A percentile compares a stretch with the other conserved stretches of the same genome.
These are phyloP conservation scores for Tolypocladium ovalisporum DNA, from an alignment of 2,329 filamentous ascomycete species.

Conservation along the genomic window DNA sequence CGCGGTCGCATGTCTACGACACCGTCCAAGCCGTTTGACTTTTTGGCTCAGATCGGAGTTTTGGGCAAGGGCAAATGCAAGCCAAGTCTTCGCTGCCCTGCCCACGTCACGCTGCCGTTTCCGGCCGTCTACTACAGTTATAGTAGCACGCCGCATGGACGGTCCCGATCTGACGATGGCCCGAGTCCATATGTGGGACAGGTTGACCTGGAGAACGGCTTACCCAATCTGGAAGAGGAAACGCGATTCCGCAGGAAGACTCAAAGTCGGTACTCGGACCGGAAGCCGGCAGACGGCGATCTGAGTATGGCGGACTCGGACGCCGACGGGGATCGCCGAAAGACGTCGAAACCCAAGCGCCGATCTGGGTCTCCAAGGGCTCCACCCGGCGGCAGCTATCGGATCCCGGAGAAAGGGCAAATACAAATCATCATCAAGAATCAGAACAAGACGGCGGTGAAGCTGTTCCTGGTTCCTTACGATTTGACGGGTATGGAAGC, in stretches of 20 bases:
- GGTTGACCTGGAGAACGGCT: conserved; percentile 77
- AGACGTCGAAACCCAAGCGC: conserved; percentile 33
- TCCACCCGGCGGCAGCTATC: conserved; percentile 80
- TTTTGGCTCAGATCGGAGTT: conserved; percentile 90
- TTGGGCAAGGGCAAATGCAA: conserved; percentile 85
- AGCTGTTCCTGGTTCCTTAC: conserved; percentile 89
- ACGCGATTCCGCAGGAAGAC: conserved; percentile 36
- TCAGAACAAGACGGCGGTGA: conserved; percentile 95
- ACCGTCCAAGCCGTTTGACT: conserved; percentile 84
- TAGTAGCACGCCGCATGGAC: conserved; percentile 52
- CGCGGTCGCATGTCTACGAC: conserved; percentile 94
- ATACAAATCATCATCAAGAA: conserved; percentile 97
- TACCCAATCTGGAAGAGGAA: conserved; percentile 43
- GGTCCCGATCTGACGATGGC: conserved; percentile 62
- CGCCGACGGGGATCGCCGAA: conserved; percentile 18
- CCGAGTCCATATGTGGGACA: conserved; percentile 94
- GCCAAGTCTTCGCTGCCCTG: conserved; percentile 69
- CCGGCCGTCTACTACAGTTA: conserved; percentile 97
- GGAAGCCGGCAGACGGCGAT: conserved; percentile 16
- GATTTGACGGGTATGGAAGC: conserved; percentile 87
- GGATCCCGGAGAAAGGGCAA: conserved; percentile 88
- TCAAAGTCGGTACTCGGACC: conserved; percentile 31
- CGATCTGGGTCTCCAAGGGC: conserved; percentile 40
- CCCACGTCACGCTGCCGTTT: conserved; percentile 84
- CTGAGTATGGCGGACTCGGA: conserved; percentile 10